phyloP scores from a whole-genome alignment of 495 filamentous ascomycete genomes.

The Xylaria cubensis region DNA sequence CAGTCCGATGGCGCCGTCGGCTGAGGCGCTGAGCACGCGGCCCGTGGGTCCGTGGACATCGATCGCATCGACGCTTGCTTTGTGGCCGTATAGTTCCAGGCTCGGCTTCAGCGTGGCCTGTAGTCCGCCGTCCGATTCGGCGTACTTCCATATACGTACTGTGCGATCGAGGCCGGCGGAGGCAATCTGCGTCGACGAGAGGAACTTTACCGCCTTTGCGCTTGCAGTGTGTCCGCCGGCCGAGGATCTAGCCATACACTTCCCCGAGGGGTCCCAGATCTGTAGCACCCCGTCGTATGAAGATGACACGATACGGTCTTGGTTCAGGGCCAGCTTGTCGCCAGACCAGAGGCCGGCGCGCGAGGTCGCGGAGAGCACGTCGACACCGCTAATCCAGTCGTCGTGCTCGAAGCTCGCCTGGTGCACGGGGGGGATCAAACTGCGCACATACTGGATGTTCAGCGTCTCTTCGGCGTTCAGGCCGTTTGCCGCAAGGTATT shows the following conservation, averaged over 20 bases:
- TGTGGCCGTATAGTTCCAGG: constrained; percentile 89
- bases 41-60: constrained; percentile 77
- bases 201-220: constrained; percentile 80
- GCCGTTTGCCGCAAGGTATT: constrained; percentile 84
- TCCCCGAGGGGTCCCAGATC: constrained; percentile 87
- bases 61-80: constrained; percentile 71
- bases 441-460: constrained; percentile 90
- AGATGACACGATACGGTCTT: constrained; percentile 77
- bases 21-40: constrained; percentile 80
- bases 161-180: constrained; percentile 83
- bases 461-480: constrained; percentile 86
- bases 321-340: constrained; percentile 49
- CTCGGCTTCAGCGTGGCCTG: constrained; percentile 71
- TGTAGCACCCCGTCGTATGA: constrained; percentile 88
- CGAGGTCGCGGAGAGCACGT: constrained; percentile 75
- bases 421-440: constrained; percentile 83
- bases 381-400: constrained; percentile 95
- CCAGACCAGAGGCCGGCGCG: constrained; percentile 63
- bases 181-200: constrained; percentile 76
- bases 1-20: constrained; percentile 79
- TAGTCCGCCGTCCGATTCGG: constrained; percentile 65
- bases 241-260: constrained; percentile 73
- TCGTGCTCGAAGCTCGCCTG: constrained; percentile 92
- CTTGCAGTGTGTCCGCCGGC: constrained; percentile 75
- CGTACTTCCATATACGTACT: constrained; percentile 87